phyloP scores from a whole-genome alignment of 768 basidiomycete species.

The Crassisporium funariophilum region DNA sequence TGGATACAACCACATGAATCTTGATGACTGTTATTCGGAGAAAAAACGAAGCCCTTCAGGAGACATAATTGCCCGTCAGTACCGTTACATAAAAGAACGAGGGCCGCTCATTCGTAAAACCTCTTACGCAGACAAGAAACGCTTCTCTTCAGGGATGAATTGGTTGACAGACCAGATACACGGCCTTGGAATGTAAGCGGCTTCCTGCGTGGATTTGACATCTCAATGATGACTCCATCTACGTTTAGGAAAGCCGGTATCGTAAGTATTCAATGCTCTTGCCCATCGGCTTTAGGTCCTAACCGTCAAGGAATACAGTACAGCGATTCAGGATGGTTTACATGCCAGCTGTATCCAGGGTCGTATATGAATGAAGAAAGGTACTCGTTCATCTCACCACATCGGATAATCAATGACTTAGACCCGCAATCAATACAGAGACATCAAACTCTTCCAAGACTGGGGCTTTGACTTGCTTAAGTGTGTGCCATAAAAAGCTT shows the following conservation, averaged over 20 bases:
- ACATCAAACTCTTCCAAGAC: constrained; percentile 57
- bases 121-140: constrained; percentile 39
- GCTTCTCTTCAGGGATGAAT: constrained; percentile 63
- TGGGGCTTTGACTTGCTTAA: constrained; percentile 72
- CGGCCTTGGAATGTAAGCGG: constrained; percentile 55
- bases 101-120: not conserved
- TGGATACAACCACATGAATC: constrained; percentile 60
- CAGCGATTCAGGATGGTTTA: constrained; percentile 70
- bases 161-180: constrained; percentile 58
- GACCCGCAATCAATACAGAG: no score
- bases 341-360: constrained; percentile 65
- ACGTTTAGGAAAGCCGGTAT: constrained; percentile 58
- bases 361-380: constrained; percentile 64
- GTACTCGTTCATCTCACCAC: no score
- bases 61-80: constrained; percentile 58
- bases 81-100: not conserved
- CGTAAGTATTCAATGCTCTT: constrained; percentile 34
- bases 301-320: constrained; percentile 43
- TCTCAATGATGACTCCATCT: not conserved
- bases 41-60: constrained; percentile 52
- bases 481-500: constrained; percentile 33
- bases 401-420: no score
- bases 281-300: not conserved
- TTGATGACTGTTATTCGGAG: constrained; percentile 70
- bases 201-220: constrained; percentile 6